Conservation (phyloP, 169 alveolate genomes). For the Besnoitia besnoiti region DNA sequence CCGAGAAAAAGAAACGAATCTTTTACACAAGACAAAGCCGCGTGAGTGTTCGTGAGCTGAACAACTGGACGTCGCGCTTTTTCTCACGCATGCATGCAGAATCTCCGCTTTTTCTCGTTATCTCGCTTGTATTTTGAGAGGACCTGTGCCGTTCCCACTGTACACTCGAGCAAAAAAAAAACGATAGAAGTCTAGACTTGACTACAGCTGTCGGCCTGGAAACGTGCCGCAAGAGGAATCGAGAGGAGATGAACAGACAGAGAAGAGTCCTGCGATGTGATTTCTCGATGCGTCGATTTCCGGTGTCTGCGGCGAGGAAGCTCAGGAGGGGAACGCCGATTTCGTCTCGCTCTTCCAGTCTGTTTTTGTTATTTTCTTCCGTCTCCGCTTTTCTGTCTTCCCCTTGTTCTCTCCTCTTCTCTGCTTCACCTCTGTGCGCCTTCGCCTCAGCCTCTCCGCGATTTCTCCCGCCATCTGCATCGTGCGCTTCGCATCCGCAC, state of each 20-base stretch:
- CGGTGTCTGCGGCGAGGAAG: neutral
- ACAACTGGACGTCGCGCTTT: no score
- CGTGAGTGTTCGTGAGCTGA: no score
- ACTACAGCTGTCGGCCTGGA: no score
- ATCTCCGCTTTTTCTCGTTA: neutral
- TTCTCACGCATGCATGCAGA: no score
- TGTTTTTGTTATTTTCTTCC: neutral
- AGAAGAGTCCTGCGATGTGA: neutral
- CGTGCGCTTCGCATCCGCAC: neutral
- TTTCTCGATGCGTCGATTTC: neutral
- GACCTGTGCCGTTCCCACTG: neutral
- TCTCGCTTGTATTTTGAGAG: neutral
- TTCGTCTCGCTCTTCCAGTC: neutral
- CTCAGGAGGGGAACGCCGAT: neutral
- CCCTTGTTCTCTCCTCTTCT: neutral
- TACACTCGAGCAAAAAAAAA: neutral
- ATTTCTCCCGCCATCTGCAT: neutral
- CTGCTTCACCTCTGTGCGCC: slow-evolving; percentile 1
- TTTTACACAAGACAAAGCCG: no score
- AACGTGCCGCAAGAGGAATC: neutral
- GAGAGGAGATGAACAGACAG: neutral
- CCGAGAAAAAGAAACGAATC: no score
- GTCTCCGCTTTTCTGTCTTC: neutral
- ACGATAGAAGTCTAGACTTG: neutral
- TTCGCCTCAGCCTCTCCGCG: neutral